Evolutionary conservation across 352 stramenopile genomes (phyloP), one percentile per base, ranked within the genome.

Genomic region (Phytopythium sindhum): DNA sequence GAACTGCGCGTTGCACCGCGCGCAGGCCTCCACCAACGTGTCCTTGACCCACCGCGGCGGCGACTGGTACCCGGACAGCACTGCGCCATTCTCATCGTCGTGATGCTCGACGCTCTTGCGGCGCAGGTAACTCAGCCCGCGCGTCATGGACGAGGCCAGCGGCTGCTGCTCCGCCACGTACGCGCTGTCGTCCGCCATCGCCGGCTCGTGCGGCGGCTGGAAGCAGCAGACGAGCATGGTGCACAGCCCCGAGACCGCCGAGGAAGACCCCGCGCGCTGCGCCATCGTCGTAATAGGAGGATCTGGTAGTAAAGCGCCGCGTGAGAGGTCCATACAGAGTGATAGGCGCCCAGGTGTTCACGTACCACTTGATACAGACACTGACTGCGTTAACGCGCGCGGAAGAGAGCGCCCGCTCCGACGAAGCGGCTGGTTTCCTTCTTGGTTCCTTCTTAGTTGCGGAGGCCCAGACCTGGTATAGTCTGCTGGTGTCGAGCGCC

Each of bases 11-110:
- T 65, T 60, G 61, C 84, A 92, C 50, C 73, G 63, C 59, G 65
- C 59, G 65, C 84, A 92, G n/a, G 59, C 68, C 51, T 85, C 72
- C 23, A 86, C 64, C 39, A 76, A 60, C 23, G 79, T 67, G 65
- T 90, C 80, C 44, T 88, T 80, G 61, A 89, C 37, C 83, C 83
- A 91, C 2, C 66, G 75, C 44, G 80, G 77, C 35, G 81, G 81
- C 48, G 68, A 35, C 60, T 88, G 76, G 51, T 84, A 80, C 26
- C 73, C 75, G 4, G 73, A 58, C 4, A 84, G 65, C 42, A 74
- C 72, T 15, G 64, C 65, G 17, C 19, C 35, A 4, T 44, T 23
- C 12, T 63, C 65, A n/a, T 69, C 66, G 26, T 70, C 58, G 19
- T 48, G 33, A 39, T 28, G 39, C 6, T 54, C 41, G 9, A 50